These are phyloP conservation scores for Quercus rubra DNA, from an alignment of 306 rosid genomes.

Conservation along the genomic window DNA sequence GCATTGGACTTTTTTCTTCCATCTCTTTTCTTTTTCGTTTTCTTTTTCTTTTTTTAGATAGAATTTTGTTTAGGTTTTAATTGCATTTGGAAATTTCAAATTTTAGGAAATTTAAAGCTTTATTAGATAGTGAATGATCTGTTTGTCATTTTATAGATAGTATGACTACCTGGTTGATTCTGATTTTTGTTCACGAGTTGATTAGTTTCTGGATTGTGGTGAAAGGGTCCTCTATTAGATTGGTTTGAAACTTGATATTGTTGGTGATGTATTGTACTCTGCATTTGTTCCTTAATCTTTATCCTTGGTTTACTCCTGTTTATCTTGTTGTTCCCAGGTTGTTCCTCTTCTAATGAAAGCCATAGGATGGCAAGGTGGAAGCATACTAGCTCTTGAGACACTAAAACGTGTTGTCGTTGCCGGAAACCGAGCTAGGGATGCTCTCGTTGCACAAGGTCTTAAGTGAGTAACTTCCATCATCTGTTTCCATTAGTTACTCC, in stretches of 20 bases:
- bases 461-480: conserved; percentile 55
- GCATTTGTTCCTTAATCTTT: not conserved
- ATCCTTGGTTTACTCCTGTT: conserved; percentile 1
- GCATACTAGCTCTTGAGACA: conserved; percentile 97
- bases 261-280: not conserved
- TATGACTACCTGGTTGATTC: not conserved
- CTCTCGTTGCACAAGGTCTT: conserved; percentile 99
- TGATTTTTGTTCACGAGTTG: not conserved
- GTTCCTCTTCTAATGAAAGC: conserved; percentile 99
- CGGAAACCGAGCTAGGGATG: conserved; percentile 99
- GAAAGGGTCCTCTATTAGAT: not conserved
- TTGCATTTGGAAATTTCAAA: not conserved
- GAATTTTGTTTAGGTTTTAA: not conserved
- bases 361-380: conserved; percentile 99
- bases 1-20: not conserved
- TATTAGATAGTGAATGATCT: not conserved
- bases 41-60: not conserved
- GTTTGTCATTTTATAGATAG: not conserved
- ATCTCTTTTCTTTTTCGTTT: not conserved
- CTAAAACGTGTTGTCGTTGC: conserved; percentile 99
- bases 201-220: not conserved
- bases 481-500: not conserved
- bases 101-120: not conserved
- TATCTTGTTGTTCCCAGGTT: conserved; percentile 50
- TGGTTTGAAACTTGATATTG: not conserved